Evolutionary conservation across 192 early-diverging fungal species (phyloP).

Genomic region (Entomortierella beljakovae): DNA sequence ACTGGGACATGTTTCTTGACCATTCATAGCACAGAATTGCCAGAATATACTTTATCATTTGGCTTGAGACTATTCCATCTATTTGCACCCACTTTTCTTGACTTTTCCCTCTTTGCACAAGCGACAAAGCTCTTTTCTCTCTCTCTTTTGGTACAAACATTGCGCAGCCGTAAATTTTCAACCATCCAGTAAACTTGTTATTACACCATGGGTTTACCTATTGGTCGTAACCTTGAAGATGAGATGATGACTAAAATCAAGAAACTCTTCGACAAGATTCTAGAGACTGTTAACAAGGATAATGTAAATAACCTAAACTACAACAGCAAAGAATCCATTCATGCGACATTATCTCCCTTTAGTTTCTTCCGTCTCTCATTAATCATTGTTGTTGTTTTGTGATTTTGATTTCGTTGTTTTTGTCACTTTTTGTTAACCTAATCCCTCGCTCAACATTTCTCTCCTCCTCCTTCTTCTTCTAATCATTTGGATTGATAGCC

Average conservation of each 20-base stretch:
- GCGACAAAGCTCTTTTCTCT: not conserved
- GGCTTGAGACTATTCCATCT: not conserved
- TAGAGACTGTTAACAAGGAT: constrained; percentile 45
- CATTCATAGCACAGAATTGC: not conserved
- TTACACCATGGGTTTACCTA: constrained; percentile 35
- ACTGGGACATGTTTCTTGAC: not conserved
- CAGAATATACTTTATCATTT: not conserved
- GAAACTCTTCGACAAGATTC: constrained; percentile 39
- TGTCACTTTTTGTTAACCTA: too few species aligned
- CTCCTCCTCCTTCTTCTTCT: not conserved
- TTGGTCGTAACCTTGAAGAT: constrained; percentile 47
- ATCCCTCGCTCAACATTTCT: not conserved
- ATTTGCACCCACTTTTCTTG: not conserved
- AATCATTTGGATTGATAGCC: constrained; percentile 17
- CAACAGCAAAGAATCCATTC: not conserved
- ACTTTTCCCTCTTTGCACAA: too few species aligned
- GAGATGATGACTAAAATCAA: constrained; percentile 52
- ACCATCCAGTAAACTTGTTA: not conserved
- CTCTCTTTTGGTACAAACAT: not conserved
- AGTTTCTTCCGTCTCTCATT: too few species aligned
- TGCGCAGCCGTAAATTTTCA: not conserved
- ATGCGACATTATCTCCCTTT: too few species aligned
- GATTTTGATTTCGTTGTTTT: not conserved
- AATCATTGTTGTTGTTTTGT: not conserved
- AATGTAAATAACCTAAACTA: constrained; percentile 28